Conservation (phyloP, 495 filamentous ascomycete genomes). For the Penicillium desertorum region DNA sequence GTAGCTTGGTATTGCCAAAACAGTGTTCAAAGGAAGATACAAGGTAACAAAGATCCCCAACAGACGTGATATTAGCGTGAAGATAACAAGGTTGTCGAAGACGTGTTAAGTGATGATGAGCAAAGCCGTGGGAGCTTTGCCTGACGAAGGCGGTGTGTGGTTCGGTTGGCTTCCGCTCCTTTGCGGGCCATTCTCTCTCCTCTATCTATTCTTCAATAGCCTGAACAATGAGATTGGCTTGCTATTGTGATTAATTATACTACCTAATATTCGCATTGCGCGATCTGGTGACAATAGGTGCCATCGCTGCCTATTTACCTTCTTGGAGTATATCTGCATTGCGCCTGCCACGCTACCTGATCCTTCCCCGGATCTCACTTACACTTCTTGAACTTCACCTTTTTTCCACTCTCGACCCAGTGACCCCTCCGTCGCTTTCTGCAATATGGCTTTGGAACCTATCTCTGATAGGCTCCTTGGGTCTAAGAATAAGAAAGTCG, state of each 20-base stretch:
- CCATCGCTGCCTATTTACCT: neutral
- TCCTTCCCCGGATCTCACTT: constrained; percentile 15
- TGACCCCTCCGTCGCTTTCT: constrained; percentile 1
- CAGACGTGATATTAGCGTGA: constrained; percentile 3
- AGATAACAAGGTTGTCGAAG: constrained; percentile 13
- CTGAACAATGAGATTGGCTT: constrained; percentile 24
- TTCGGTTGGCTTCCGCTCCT: constrained; percentile 22
- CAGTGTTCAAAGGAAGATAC: neutral
- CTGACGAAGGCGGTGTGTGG: constrained; percentile 34
- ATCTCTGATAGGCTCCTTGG: constrained; percentile 46
- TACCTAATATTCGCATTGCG: constrained; percentile 6
- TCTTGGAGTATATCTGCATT: constrained; percentile 8
- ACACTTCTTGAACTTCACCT: constrained; percentile 1
- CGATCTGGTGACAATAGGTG: constrained; percentile 13
- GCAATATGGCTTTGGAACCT: constrained; percentile 47
- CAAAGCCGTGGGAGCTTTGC: constrained; percentile 24
- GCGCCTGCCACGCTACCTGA: constrained; percentile 12
- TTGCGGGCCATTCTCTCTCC: constrained; percentile 29
- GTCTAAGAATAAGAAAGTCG: constrained; percentile 70
- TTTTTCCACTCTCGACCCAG: neutral
- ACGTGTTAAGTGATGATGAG: constrained; percentile 13
- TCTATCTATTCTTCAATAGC: constrained; percentile 15
- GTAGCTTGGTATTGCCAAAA: neutral
- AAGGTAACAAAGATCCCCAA: neutral
- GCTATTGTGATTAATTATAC: constrained; percentile 11